Percentiles rank a stretch among this genome's conserved stretches.
phyloP scores from a whole-genome alignment of 768 basidiomycete species.

The Trametopsis cervina region DNA sequence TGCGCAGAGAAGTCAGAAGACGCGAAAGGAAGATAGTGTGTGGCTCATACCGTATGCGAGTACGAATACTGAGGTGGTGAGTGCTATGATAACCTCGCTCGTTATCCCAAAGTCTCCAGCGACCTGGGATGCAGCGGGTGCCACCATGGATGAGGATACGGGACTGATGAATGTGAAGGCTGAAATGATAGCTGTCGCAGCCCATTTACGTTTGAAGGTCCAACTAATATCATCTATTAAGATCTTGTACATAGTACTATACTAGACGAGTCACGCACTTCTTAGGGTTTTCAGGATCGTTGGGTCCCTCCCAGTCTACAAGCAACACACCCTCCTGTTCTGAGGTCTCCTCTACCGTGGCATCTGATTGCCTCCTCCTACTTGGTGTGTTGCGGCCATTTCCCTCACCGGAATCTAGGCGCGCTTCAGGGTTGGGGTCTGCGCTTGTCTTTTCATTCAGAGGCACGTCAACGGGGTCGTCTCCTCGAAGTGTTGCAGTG shows the following conservation, averaged over 20 bases:
- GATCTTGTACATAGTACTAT: too few relatives aligned
- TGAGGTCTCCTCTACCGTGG: background rate
- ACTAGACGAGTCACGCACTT: slow-evolving; percentile 20
- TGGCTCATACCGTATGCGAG: slow-evolving; percentile 47
- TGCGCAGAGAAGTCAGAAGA: too few relatives aligned
- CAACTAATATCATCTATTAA: slow-evolving; percentile 39
- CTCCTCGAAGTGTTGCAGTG: slow-evolving; percentile 1
- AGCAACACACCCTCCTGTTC: slow-evolving; percentile 14
- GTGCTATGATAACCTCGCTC: slow-evolving; percentile 38
- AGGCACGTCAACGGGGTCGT: slow-evolving; percentile 6
- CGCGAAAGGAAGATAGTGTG: background rate
- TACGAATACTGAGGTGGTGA: slow-evolving; percentile 55
- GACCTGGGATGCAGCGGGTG: slow-evolving; percentile 51
- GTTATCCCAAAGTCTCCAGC: slow-evolving; percentile 49
- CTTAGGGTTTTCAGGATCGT: slow-evolving; percentile 29
- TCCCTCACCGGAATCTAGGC: background rate
- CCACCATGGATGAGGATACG: slow-evolving; percentile 68
- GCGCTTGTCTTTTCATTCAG: slow-evolving; percentile 2
- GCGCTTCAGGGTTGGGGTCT: slow-evolving; percentile 8
- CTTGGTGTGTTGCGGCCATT: background rate
- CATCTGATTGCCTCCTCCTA: background rate
- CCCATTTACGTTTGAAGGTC: slow-evolving; percentile 55
- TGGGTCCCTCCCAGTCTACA: slow-evolving; percentile 30
- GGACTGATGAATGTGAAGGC: slow-evolving; percentile 27
- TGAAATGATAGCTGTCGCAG: slow-evolving; percentile 18